These are phyloP conservation scores for Lobosporangium transversale DNA, from an alignment of 192 early-diverging fungal species.

Conservation along the genomic window DNA sequence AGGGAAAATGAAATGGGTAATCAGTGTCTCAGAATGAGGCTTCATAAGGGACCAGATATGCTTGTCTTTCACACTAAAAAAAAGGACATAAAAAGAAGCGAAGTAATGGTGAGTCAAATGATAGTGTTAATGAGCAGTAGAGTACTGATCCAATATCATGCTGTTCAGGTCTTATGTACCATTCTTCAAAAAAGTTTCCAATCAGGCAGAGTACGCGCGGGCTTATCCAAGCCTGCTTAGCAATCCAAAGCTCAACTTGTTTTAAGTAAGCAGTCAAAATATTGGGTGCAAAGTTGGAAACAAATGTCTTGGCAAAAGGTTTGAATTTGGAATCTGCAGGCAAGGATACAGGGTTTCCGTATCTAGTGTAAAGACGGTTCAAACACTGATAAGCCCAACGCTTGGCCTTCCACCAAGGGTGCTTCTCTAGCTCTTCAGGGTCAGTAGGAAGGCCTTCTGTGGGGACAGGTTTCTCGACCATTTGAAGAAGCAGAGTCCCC, in stretches of 20 bases:
- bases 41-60: conserved; percentile 91
- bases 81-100: background rate
- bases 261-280: conserved; percentile 85
- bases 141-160: background rate
- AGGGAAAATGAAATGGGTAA: conserved; percentile 92
- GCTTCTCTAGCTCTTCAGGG: conserved; percentile 79
- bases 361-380: conserved; percentile 81
- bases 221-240: conserved; percentile 78
- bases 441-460: conserved; percentile 65
- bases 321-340: conserved; percentile 59
- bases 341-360: conserved; percentile 74
- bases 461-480: conserved; percentile 76
- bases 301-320: conserved; percentile 85
- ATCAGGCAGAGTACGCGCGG: conserved; percentile 75
- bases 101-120: background rate
- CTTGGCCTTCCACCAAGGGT: conserved; percentile 93
- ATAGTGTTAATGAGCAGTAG: background rate
- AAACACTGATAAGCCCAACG: conserved; percentile 94
- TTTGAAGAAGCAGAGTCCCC: conserved; percentile 88
- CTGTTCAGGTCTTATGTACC: conserved; percentile 47
- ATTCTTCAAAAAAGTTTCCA: conserved; percentile 80
- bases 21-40: conserved; percentile 81
- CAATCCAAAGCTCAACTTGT: conserved; percentile 81
- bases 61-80: conserved; percentile 81
- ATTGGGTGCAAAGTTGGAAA: conserved; percentile 88